A percentile compares a stretch with the other conserved stretches of the same genome.
phyloP scores from a whole-genome alignment of 805 yeast genomes.

The Priceomyces carsonii region DNA sequence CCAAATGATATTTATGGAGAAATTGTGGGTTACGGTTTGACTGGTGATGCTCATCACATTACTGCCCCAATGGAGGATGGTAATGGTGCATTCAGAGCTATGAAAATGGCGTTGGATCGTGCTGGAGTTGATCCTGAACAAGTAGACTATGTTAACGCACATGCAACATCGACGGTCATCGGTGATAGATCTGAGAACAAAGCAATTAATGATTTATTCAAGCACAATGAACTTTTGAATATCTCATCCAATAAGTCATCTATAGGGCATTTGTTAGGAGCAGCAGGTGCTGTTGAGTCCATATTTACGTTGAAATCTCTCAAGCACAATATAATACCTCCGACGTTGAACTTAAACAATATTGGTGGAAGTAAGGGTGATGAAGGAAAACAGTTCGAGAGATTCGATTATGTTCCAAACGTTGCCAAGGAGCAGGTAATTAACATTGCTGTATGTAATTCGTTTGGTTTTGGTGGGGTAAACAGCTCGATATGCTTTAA shows the following conservation, averaged over 20 bases:
- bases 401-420: slow-evolving; percentile 60
- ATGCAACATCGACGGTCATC: slow-evolving; percentile 88
- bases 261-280: slow-evolving; percentile 92
- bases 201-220: slow-evolving; percentile 64
- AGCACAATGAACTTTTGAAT: slow-evolving; percentile 34
- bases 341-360: slow-evolving; percentile 69
- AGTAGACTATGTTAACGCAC: slow-evolving; percentile 87
- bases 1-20: slow-evolving; percentile 72
- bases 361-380: slow-evolving; percentile 53
- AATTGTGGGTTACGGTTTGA: slow-evolving; percentile 81
- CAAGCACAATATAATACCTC: slow-evolving; percentile 61
- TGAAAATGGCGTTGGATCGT: slow-evolving; percentile 68
- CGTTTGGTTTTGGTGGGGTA: slow-evolving; percentile 98
- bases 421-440: slow-evolving; percentile 41
- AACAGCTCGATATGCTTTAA: slow-evolving; percentile 70
- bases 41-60: slow-evolving; percentile 90
- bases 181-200: slow-evolving; percentile 88
- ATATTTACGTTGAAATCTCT: slow-evolving; percentile 75
- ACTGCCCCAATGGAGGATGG: slow-evolving; percentile 89
- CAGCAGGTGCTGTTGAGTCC: slow-evolving; percentile 93
- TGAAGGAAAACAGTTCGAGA: slow-evolving; percentile 39
- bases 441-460: slow-evolving; percentile 72
- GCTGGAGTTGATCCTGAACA: slow-evolving; percentile 48
- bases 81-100: slow-evolving; percentile 79
- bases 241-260: slow-evolving; percentile 89